Evolutionary conservation across 495 filamentous ascomycete species (phyloP).

Genomic region (Staphylotrichum longicolle): DNA sequence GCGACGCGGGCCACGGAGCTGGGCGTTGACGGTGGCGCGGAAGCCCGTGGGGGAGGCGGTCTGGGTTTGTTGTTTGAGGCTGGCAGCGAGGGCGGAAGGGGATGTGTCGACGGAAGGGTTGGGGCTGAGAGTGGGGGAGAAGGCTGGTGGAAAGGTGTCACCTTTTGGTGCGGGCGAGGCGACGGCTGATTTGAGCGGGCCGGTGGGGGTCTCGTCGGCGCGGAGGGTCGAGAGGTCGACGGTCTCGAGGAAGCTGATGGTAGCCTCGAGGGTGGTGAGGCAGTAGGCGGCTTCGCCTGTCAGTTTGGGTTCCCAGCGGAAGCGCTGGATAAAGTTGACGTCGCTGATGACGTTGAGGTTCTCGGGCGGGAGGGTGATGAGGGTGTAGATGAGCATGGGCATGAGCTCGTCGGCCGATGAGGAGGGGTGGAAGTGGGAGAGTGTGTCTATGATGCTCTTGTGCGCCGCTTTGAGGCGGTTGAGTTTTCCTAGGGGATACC

Average conservation of each 20-base stretch:
- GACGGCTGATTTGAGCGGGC: constrained; percentile 55
- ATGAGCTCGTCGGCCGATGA: constrained; percentile 97
- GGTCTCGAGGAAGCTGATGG: constrained; percentile 94
- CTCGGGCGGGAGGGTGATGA: constrained; percentile 86
- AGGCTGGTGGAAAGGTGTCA: constrained; percentile 52
- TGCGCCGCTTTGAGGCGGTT: constrained; percentile 83
- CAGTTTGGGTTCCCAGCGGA: constrained; percentile 79
- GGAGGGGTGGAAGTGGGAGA: constrained; percentile 73
- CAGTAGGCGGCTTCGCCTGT: constrained; percentile 95
- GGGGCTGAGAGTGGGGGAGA: constrained; percentile 35
- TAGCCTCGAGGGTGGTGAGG: constrained; percentile 91
- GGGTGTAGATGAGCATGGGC: constrained; percentile 90
- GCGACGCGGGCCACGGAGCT: constrained; percentile 53
- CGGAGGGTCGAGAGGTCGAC: constrained; percentile 90
- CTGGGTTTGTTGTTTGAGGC: constrained; percentile 31
- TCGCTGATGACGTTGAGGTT: constrained; percentile 90
- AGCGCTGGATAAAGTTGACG: constrained; percentile 88
- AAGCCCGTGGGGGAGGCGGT: constrained; percentile 36
- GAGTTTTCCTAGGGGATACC: constrained; percentile 87
- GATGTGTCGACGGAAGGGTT: constrained; percentile 9
- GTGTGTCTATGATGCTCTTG: constrained; percentile 89
- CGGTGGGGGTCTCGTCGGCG: constrained; percentile 68
- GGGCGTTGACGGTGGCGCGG: constrained; percentile 39
- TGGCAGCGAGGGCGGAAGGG: constrained; percentile 36
- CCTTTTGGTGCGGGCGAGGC: constrained; percentile 53